A percentile compares a stretch with the other conserved stretches of the same genome.
Conservation (phyloP, 179 eudicot species). For the Dionaea muscipula region DNA sequence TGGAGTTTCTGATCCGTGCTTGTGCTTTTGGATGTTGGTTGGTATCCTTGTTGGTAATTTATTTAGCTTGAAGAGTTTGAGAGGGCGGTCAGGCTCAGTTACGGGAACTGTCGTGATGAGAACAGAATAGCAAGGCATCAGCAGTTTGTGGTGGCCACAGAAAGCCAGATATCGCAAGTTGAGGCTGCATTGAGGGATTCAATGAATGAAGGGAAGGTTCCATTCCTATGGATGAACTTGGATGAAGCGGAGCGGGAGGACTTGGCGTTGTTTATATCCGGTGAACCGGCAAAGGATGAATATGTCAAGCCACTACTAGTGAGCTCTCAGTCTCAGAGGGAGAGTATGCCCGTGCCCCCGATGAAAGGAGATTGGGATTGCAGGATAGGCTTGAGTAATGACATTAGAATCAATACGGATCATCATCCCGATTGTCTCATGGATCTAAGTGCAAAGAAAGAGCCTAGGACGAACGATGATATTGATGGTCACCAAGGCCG, state of each 20-base stretch:
- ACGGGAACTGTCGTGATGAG: constrained; percentile 47
- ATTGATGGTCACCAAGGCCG: constrained; percentile 26
- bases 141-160: constrained; percentile 66
- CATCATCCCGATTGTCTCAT: constrained; percentile 9
- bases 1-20: constrained; percentile 2
- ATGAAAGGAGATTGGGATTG: constrained; percentile 21
- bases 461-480: constrained; percentile 25
- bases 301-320: constrained; percentile 5
- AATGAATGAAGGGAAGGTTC: constrained; percentile 37
- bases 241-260: constrained; percentile 78
- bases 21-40: not conserved
- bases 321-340: constrained; percentile 13
- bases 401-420: constrained; percentile 19
- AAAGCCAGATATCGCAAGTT: constrained; percentile 53
- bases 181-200: constrained; percentile 49
- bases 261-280: constrained; percentile 74
- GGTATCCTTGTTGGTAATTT: not conserved
- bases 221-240: constrained; percentile 69
- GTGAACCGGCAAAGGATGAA: constrained; percentile 30
- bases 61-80: constrained; percentile 86
- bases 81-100: constrained; percentile 59
- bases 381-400: constrained; percentile 22
- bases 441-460: constrained; percentile 24
- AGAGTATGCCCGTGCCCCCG: constrained; percentile 7
- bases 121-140: constrained; percentile 48